phyloP scores from a whole-genome alignment of 1,284 basidiomycete genomes.

The Moesziomyces sp. region DNA sequence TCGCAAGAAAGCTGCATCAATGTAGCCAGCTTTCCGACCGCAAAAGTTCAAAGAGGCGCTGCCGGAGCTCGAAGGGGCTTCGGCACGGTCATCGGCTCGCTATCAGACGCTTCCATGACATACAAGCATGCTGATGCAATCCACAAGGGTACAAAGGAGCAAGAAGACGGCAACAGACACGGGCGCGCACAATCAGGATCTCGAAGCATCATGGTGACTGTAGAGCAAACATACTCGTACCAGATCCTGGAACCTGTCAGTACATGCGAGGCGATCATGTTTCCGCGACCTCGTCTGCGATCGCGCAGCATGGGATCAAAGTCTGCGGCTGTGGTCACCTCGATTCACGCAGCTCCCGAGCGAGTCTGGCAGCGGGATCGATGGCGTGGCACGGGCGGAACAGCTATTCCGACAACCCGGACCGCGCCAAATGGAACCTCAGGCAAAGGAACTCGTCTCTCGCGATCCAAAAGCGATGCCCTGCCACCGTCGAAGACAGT shows the following conservation, averaged over 20 bases:
- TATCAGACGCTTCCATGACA: not conserved
- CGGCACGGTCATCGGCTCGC: not conserved
- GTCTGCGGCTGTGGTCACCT: conserved; percentile 7
- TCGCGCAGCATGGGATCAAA: conserved; percentile 14
- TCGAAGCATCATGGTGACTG: conserved; percentile 1
- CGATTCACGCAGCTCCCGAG: conserved; percentile 20
- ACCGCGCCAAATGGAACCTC: not conserved
- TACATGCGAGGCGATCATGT: conserved; percentile 29
- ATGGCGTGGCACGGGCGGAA: too few relatives aligned
- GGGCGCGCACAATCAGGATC: not conserved
- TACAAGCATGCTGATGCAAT: not conserved
- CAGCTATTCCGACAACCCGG: not conserved
- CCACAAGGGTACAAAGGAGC: not conserved
- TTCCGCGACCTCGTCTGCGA: conserved; percentile 29
- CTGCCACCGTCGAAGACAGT: not conserved
- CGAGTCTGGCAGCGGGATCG: conserved; percentile 15
- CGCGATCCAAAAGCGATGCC: not conserved
- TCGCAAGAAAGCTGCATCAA: not conserved
- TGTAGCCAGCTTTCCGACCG: not conserved
- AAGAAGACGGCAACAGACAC: not conserved
- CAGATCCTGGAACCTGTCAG: conserved; percentile 26
- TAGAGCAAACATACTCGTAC: conserved; percentile 4
- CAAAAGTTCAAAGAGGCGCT: too few relatives aligned
- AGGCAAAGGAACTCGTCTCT: too few relatives aligned
- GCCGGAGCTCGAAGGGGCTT: too few relatives aligned